Base-by-base conservation (phyloP, 768 basidiomycete species). In the Boletellus ananas region DNA sequence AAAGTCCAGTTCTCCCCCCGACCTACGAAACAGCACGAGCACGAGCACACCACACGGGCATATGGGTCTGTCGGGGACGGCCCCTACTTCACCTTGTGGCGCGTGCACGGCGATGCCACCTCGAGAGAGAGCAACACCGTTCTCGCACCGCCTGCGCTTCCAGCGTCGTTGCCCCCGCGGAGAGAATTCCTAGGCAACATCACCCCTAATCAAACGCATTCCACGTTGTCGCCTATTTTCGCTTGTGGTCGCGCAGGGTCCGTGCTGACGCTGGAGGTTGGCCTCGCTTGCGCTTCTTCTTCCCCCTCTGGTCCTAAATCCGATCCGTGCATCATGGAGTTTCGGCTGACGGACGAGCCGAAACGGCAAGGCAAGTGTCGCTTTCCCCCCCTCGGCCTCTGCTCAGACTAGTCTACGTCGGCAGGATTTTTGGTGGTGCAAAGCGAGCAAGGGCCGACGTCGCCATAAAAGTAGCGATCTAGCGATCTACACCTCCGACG, bases 241-340 rank as follows among this genome's bases (percentile, higher is more conserved):
- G 27, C 6, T 12, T 61, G 60, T 11, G 12, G 29, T 3, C 29
- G 37, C 6, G 31, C 42, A 16, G 61, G 55, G 4, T 60, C 61
- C 16, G 34, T 60, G 21, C 54, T 60, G 45, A 60, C 52, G 17
- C 50, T 61, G 11, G 60, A 61, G 44, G 54, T 61, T 33, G 54
- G 57, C 33, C n/a, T 61, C 31, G 58, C 52, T 4, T 60, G 60
- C 34, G 20, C 29, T 29, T 29, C 29, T 9, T 29, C 29, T 9
- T 29, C 29, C 29, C 29, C 29, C 29, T 29, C 29, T 11, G 29
- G 1, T 1, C 11, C 29, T 2, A 9, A 11, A 29, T 60, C 58
- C 4, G 61, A 60, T 21, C 58, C 61, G 12, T 61, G 60, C 48
- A 47, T 54, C 11, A 48, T 63, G 58, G 60, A 63, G 31, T 60